Evolutionary conservation across 148 eudicot species (phyloP), one percentile per base, ranked within the genome.

Genomic region (Talinum fruticosum): DNA sequence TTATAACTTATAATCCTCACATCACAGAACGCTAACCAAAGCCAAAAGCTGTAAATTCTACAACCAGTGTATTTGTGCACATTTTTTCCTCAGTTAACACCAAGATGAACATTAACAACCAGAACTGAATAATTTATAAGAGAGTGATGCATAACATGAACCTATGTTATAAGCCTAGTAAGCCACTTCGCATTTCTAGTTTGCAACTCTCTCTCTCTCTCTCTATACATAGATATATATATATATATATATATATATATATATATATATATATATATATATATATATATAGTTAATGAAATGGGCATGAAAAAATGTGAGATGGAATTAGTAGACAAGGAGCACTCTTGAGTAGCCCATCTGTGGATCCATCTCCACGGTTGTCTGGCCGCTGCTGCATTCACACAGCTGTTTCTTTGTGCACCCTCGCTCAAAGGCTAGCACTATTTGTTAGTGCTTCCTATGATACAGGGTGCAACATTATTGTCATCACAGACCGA

Each of bases 311-410:
- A 41, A 41, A 71, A 73, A 73, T 79, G 65, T 79, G 72, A 79
- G 81, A 79, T 18, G 76, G 73, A 73, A 33, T 79, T 79, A 79
- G 81, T 79, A 79, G 81, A 79, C 65, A 79, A 66, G 53, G 65
- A 44, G 70, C 45, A 65, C 0, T 1, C 15, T 69, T n/a, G 30
- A 15, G 37, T 51, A 2, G 44, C 62, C 32, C 16, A 66, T 79
- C 81, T 79, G 81, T 79, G 81, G 81, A 79, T 79, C 77, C 76
- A 73, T 79, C 81, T 73, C 81, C 44, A 79, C 77, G 81, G 81
- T 79, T 79, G 81, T 79, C 81, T 79, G 81, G 81, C 81, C 81
- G 81, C 77, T 66, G 81, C 77, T 73, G 38, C 47, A 3, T 66
- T 66, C 26, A 36, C 2, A 7, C 77, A 73, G 77, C 77, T 28